phyloP scores from a whole-genome alignment of 106 monocot genomes.

The Dioscorea dumetorum region DNA sequence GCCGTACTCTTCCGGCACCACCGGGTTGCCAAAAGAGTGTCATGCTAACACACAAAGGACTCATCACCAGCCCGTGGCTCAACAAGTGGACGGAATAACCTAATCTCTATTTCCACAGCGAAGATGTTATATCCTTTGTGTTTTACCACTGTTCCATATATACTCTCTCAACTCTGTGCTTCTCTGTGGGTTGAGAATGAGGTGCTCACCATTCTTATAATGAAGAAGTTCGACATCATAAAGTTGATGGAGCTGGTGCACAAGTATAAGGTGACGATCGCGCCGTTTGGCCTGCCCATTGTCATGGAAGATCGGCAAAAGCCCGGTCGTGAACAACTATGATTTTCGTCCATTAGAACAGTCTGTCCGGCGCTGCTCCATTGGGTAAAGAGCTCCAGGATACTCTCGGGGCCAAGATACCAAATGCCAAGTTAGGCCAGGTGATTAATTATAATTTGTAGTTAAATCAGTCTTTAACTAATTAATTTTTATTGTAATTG shows the following conservation, averaged over 20 bases:
- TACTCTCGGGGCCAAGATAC: conserved; percentile 43
- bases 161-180: conserved; percentile 76
- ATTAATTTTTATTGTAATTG: too few species aligned
- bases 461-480: too few species aligned
- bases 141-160: conserved; percentile 79
- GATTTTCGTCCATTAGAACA: conserved; percentile 54
- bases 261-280: conserved; percentile 44
- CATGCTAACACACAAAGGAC: conserved; percentile 72
- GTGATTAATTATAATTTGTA: too few species aligned
- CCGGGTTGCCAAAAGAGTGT: conserved; percentile 91
- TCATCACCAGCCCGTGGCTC: conserved; percentile 71
- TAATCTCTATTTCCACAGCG: conserved; percentile 38
- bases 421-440: conserved; percentile 65
- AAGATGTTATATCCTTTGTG: conserved; percentile 68
- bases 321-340: conserved; percentile 27
- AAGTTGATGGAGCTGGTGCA: conserved; percentile 64
- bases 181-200: conserved; percentile 55
- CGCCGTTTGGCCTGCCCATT: conserved; percentile 80
- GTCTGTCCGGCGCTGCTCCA: conserved; percentile 85
- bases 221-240: conserved; percentile 60
- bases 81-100: conserved; percentile 89
- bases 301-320: conserved; percentile 56
- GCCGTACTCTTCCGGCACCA: conserved; percentile 88
- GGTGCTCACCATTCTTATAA: conserved; percentile 52
- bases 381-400: conserved; percentile 79